Evolutionary conservation across 2,329 filamentous ascomycete species (phyloP), one percentile per base, ranked within the genome.

Genomic region (Fusarium setosum): DNA sequence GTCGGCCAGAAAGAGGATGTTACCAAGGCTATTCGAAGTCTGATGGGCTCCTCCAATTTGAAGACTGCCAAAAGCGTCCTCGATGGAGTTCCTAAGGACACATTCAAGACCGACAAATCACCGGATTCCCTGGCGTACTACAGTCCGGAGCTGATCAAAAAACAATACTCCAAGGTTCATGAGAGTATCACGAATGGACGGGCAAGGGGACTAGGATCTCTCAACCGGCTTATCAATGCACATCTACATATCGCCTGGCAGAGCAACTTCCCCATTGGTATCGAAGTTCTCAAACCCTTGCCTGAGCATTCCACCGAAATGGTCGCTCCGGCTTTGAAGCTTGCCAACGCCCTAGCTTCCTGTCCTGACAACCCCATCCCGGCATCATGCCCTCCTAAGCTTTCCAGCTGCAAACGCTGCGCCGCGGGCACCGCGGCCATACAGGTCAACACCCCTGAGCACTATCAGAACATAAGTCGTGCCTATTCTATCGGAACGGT

Each of bases 231-330:
- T 59, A 92, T 97, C 74, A 94, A 92, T 72, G 86, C 90, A 3
- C 96, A 98, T 76, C 84, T 98, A 5, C 94, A 97, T 75, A 85
- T 86, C 53, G 91, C 89, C 11, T 98, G 96, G 88, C 93, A 96
- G 73, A 92, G 90, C 69, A 84, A 84, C 20, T 97, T 96, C 76
- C 82, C 87, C 1, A 84, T 86, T 35, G 95, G 96, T 26, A 90
- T 98, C 57, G 87, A 90, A 6, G 88, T 97, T 4, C 82, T 97
- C 40, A 94, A 96, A 75, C 94, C 95, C 0, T 84, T 92, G 18
- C 87, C 92, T 1, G 82, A 91, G 50, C 89, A 94, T 74, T 95
- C 92, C 35, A 92, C 91, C 2, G 84, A 88, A 15, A 83, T 97
- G 69, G 84, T 94, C 48, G 83, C 87, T 55, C 88, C 90, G 32